Evolutionary conservation across 352 stramenopile genomes (phyloP).

Genomic region (Pythium diclinum): DNA sequence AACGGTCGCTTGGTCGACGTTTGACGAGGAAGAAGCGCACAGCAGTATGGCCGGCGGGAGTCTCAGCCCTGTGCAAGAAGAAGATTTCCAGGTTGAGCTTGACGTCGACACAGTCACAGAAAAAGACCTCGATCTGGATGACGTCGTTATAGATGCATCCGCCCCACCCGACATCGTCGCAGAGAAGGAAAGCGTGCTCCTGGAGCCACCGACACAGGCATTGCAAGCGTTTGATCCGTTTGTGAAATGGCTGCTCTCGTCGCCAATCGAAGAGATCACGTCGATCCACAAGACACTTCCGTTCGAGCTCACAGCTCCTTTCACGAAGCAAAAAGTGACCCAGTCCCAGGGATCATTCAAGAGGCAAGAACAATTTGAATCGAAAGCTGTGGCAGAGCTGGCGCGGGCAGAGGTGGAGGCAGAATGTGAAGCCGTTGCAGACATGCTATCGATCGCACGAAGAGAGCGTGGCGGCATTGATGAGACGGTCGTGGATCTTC

Average conservation of each 20-base stretch:
- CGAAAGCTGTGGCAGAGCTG: conserved; percentile 19
- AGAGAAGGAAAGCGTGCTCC: conserved; percentile 12
- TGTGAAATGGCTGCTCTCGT: conserved; percentile 54
- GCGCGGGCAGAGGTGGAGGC: conserved; percentile 45
- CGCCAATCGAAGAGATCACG: conserved; percentile 42
- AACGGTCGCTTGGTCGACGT: not conserved
- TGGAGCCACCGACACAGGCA: conserved; percentile 34
- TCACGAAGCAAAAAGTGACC: not conserved
- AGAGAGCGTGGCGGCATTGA: conserved; percentile 44
- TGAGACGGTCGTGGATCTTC: conserved; percentile 38
- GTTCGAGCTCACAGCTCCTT: conserved; percentile 20
- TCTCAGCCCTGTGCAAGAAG: not conserved
- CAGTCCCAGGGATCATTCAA: not conserved
- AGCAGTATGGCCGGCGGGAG: not conserved
- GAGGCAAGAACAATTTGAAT: conserved; percentile 1
- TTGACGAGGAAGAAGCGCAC: not conserved
- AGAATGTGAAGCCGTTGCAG: conserved; percentile 42
- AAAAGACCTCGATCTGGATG: not conserved
- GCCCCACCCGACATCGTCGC: not conserved
- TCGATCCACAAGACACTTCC: conserved; percentile 30
- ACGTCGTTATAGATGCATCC: not conserved
- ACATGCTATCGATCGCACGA: conserved; percentile 45
- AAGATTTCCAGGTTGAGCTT: not conserved
- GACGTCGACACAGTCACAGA: not conserved
- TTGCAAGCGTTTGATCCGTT: conserved; percentile 50